Evolutionary conservation across 2,329 filamentous ascomycete genomes (phyloP).

Genomic region (Fusarium paranaense): DNA sequence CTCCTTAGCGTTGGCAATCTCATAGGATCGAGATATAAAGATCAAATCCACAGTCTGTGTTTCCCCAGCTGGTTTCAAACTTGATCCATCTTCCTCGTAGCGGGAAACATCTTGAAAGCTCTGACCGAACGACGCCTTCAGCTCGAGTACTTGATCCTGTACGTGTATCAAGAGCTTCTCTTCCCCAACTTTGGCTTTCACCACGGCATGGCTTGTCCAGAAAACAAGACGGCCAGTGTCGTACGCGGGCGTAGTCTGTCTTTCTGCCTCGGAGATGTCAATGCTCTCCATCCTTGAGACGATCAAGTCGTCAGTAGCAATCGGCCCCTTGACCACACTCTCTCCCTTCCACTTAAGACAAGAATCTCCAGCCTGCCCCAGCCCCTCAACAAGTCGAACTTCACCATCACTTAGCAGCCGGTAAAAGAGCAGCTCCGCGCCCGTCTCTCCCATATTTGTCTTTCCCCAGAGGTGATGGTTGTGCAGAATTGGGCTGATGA

Average conservation of each 20-base stretch:
- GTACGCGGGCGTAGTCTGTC: neutral
- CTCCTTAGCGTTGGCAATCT: neutral
- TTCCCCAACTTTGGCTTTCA: neutral
- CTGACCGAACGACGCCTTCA: neutral
- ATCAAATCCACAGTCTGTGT: neutral
- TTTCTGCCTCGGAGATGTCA: neutral
- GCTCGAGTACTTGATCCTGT: too few species aligned
- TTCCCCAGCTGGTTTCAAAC: too few species aligned
- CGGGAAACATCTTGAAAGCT: neutral
- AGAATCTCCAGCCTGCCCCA: neutral
- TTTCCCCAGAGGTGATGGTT: neutral
- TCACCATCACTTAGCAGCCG: neutral
- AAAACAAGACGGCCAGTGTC: conserved; percentile 14
- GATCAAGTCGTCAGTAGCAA: neutral
- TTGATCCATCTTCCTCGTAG: neutral
- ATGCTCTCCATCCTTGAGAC: neutral
- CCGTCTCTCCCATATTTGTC: neutral
- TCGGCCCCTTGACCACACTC: neutral
- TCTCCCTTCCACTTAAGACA: neutral
- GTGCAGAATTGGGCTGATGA: neutral
- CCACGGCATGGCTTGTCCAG: neutral
- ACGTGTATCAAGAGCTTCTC: neutral
- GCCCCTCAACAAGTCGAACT: neutral
- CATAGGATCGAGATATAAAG: neutral
- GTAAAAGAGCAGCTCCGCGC: neutral